Evolutionary conservation across 2,329 filamentous ascomycete species (phyloP).

Genomic region (Cercospora zeae-maydis): DNA sequence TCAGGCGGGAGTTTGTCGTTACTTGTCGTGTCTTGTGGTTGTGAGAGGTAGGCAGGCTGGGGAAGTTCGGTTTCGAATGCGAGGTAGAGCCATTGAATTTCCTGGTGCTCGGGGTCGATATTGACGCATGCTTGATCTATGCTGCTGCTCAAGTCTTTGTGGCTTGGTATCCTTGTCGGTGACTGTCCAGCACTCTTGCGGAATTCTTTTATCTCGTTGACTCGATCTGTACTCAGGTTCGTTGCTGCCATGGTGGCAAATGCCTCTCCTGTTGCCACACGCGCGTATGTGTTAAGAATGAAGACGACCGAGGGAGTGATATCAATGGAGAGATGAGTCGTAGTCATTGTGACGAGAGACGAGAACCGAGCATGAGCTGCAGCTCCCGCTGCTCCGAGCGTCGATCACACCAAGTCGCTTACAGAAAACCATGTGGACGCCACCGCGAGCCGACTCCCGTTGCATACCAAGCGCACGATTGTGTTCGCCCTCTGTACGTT

Average conservation of each 20-base stretch:
- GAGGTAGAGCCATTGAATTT: conserved; percentile 57
- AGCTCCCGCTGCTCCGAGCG: background rate
- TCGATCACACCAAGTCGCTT: conserved; percentile 7
- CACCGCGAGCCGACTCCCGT: conserved; percentile 2
- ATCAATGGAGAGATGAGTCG: background rate
- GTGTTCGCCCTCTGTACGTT: background rate
- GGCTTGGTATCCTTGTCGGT: background rate
- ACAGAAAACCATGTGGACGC: background rate
- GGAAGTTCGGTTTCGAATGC: conserved; percentile 60
- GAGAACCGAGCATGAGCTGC: background rate
- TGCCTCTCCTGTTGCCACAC: background rate
- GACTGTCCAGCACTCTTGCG: background rate
- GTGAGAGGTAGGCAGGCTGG: conserved; percentile 39
- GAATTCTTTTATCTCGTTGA: background rate
- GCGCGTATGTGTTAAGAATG: background rate
- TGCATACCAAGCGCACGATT: background rate
- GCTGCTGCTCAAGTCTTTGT: conserved; percentile 22
- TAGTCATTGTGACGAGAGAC: background rate
- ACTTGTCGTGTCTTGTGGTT: conserved; percentile 20
- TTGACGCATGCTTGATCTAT: background rate
- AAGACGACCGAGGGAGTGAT: background rate
- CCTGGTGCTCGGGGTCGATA: conserved; percentile 17
- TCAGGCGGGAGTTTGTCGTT: conserved; percentile 46
- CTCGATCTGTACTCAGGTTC: conserved; percentile 6
- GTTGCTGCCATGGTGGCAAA: conserved; percentile 5